These are phyloP conservation scores for Tubosaeta sp. DNA, from an alignment of 768 basidiomycete genomes.

Conservation along the genomic window DNA sequence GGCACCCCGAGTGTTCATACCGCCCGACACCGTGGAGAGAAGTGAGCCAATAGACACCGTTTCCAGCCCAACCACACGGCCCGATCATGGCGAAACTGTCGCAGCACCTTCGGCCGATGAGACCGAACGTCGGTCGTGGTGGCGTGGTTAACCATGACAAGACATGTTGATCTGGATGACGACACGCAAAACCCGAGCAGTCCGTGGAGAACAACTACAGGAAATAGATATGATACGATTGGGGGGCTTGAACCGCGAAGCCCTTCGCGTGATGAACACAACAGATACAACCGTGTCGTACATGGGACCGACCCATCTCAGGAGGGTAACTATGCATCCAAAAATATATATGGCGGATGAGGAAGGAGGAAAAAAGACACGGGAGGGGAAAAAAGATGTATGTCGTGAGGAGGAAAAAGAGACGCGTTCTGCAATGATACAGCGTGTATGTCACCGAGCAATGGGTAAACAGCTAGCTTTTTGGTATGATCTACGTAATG, in stretches of 20 bases:
- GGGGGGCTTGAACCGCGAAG: slow-evolving; percentile 46
- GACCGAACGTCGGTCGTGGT: too few relatives aligned
- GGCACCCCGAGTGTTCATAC: too few relatives aligned
- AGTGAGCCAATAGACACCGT: too few relatives aligned
- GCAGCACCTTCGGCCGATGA: too few relatives aligned
- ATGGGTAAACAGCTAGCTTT: slow-evolving; percentile 6
- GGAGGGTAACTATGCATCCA: slow-evolving; percentile 21
- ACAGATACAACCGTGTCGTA: slow-evolving; percentile 24
- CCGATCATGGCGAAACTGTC: too few relatives aligned
- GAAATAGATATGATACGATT: slow-evolving; percentile 28
- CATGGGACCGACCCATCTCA: slow-evolving; percentile 6
- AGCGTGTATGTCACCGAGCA: slow-evolving; percentile 2
- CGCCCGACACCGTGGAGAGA: too few relatives aligned
- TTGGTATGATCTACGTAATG: slow-evolving; percentile 17
- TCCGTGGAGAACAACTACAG: neutral
- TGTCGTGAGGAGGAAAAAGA: neutral
- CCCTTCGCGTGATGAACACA: slow-evolving; percentile 41
- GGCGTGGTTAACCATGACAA: neutral
- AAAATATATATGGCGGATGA: slow-evolving; percentile 30
- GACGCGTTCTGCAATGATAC: slow-evolving; percentile 18
- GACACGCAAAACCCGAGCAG: neutral
- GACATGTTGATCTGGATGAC: neutral
- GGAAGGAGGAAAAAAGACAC: slow-evolving; percentile 5
- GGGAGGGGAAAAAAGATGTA: neutral
- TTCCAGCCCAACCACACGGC: too few relatives aligned